Evolutionary conservation across 2,329 filamentous ascomycete genomes (phyloP).

Genomic region (Truncatella angustata): DNA sequence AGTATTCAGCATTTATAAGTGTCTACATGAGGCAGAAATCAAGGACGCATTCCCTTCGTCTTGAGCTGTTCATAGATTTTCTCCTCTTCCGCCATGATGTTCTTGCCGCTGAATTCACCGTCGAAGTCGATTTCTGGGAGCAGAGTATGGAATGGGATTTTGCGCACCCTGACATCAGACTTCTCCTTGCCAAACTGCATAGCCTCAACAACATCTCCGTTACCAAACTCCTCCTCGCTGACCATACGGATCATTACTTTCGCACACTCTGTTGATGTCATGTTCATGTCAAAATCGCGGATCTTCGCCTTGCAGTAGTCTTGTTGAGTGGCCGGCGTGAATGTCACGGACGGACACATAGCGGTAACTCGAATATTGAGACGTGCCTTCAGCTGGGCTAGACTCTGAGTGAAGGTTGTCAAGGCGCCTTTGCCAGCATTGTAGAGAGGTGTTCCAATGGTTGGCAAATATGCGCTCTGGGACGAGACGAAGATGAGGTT

Average conservation of each 20-base stretch:
- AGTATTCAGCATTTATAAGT: background rate
- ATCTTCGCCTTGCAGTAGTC: conserved; percentile 26
- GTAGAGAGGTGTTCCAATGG: conserved; percentile 28
- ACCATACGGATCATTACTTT: conserved; percentile 28
- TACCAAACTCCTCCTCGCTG: conserved; percentile 9
- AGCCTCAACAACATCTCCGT: conserved; percentile 12
- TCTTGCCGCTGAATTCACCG: conserved; percentile 17
- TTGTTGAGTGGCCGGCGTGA: conserved; percentile 32
- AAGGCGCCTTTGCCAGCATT: conserved; percentile 26
- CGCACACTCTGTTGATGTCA: conserved; percentile 30
- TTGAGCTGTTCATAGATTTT: conserved; percentile 15
- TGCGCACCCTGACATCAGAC: conserved; percentile 3
- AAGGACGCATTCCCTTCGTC: conserved; percentile 12
- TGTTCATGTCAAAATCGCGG: conserved; percentile 21
- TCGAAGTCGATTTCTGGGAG: conserved; percentile 7
- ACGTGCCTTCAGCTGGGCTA: conserved; percentile 27
- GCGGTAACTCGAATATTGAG: conserved; percentile 31
- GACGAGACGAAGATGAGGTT: conserved; percentile 27
- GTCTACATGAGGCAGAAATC: background rate
- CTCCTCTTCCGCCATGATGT: conserved; percentile 16
- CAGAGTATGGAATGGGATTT: conserved; percentile 7
- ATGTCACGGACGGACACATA: conserved; percentile 32
- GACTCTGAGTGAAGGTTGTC: conserved; percentile 16
- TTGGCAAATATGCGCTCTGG: conserved; percentile 26
- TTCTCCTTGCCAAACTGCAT: conserved; percentile 6